Conservation (phyloP, 1,284 basidiomycete species). For the Ustilago trichophora region DNA sequence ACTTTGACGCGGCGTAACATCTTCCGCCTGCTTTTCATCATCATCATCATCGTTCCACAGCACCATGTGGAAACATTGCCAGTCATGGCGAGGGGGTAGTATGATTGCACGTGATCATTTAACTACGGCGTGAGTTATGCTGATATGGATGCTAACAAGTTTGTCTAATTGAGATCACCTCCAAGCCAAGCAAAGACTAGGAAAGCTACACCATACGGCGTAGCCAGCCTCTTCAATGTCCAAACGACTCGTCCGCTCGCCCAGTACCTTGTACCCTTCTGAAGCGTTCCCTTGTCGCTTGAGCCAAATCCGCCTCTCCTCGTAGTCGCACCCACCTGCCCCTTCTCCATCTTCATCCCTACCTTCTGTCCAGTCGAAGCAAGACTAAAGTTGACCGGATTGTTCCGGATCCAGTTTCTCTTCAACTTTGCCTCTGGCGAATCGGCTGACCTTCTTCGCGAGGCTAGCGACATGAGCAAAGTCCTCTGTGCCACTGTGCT, state of each 20-base stretch:
- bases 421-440: constrained; percentile 38
- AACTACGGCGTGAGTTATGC: too few relatives aligned
- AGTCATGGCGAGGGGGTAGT: too few relatives aligned
- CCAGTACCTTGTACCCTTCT: constrained; percentile 46
- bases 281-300: constrained; percentile 21
- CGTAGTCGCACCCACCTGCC: neutral
- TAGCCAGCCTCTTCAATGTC: constrained; percentile 51
- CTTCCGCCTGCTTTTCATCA: neutral
- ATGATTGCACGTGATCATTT: too few relatives aligned
- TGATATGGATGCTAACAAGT: too few relatives aligned
- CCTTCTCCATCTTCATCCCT: neutral
- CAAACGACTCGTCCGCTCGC: constrained; percentile 51
- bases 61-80: too few relatives aligned
- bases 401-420: constrained; percentile 34
- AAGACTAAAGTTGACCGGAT: constrained; percentile 39
- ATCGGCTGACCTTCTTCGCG: constrained; percentile 14
- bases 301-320: constrained; percentile 20
- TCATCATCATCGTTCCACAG: too few relatives aligned
- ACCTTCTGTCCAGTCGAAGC: neutral
- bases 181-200: constrained; percentile 63
- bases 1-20: neutral
- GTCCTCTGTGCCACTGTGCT: constrained; percentile 35
- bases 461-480: constrained; percentile 36
- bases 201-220: constrained; percentile 63
- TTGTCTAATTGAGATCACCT: constrained; percentile 54